Evolutionary conservation across 352 stramenopile species (phyloP), one percentile per base, ranked within the genome.

Genomic region (Globisporangium spiculum): DNA sequence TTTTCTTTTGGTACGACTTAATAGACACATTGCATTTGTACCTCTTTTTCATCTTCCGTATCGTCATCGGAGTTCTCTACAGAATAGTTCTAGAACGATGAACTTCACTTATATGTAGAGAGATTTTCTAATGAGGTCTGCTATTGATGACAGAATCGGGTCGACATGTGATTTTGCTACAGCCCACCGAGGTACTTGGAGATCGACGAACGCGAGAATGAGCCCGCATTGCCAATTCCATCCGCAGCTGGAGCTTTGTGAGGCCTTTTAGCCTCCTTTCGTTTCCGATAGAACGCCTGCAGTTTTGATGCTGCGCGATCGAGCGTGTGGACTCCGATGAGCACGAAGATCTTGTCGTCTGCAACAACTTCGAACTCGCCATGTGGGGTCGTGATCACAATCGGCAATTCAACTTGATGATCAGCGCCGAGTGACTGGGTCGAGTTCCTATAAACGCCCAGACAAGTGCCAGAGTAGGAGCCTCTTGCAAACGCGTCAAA

Each of bases 361-460:
- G 68, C 73, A 3, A 80, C 60, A 41, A 96, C 83, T 16, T 83
- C 26, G 6, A 93, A 76, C 27, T 77, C 57, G 3, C 74, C 73
- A 55, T 83, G 80, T 6, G 86, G 88, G 0, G 84, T 90, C 32
- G 86, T 88, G 63, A 96, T 85, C 18, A 94, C 85, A 27, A 94
- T 92, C 4, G 84, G 88, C 14, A 96, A 62, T 59, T 92, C 74
- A 1, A 89, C 76, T 0, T 64, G 68, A n/a, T 77, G 63, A 16
- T 72, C 78, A 1, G 67, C 68, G 20, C 74, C 73, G 57, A 84
- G 70, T 18, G 66, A 68, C 73, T 93, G 84, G 6, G 71, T 85
- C 20, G 86, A 92, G 26, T 85, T 69, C 1, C 88, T 79, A 52
- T 96, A 96, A 26, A 96, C 71, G 0, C 86, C 86, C 1, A 96